Evolutionary conservation across 2,329 filamentous ascomycete genomes (phyloP).

Genomic region (Rutstroemia sydowiana): DNA sequence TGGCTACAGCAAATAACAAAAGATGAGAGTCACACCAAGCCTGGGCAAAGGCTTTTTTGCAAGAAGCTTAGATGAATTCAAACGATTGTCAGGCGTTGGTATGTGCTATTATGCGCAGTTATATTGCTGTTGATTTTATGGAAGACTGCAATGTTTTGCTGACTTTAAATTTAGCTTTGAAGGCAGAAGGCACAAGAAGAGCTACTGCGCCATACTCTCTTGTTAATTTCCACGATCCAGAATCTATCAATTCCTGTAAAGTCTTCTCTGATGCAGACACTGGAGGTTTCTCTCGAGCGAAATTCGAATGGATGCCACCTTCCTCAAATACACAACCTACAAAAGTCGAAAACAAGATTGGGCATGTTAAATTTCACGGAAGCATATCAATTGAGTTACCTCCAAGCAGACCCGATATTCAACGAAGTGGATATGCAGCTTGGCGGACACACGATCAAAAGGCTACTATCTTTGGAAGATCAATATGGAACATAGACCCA

Average conservation of each 20-base stretch:
- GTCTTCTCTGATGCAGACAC: slow-evolving; percentile 82
- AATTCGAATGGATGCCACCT: slow-evolving; percentile 47
- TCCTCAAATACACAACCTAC: slow-evolving; percentile 13
- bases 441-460: slow-evolving; percentile 77
- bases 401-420: slow-evolving; percentile 60
- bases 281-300: slow-evolving; percentile 72
- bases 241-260: slow-evolving; percentile 51
- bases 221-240: slow-evolving; percentile 50
- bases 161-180: slow-evolving; percentile 46
- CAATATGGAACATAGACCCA: slow-evolving; percentile 82
- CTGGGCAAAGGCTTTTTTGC: slow-evolving; percentile 46
- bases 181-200: slow-evolving; percentile 60
- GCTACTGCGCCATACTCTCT: slow-evolving; percentile 58
- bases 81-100: slow-evolving; percentile 50
- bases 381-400: slow-evolving; percentile 82
- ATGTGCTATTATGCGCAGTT: slow-evolving; percentile 14
- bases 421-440: slow-evolving; percentile 79
- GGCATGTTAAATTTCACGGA: slow-evolving; percentile 79
- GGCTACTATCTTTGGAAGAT: slow-evolving; percentile 75
- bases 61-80: slow-evolving; percentile 54
- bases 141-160: slow-evolving; percentile 12
- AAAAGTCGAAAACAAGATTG: slow-evolving; percentile 30
- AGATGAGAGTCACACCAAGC: slow-evolving; percentile 43
- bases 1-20: background rate
- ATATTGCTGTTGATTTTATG: slow-evolving; percentile 4